Evolutionary conservation across 352 stramenopile species (phyloP), one percentile per base, ranked within the genome.

Genomic region (Globisporangium carolinianum): DNA sequence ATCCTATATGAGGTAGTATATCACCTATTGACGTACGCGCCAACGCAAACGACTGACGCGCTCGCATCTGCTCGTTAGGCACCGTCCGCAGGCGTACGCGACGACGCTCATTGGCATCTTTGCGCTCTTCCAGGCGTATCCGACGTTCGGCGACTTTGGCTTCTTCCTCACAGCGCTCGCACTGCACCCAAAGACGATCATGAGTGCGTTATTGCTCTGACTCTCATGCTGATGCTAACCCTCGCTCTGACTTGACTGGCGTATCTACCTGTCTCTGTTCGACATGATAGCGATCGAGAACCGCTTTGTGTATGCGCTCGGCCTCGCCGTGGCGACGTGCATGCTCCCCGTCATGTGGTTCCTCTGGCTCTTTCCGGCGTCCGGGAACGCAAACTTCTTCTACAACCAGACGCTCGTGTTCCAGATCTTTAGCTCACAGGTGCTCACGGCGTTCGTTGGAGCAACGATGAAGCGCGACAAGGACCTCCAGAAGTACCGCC

Each of bases 391-490:
- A n/a, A 94, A 94, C 58, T 94, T 94, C 62, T 94, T 90, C 57
- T 94, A 92, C 70, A 92, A 91, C 67, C 82, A 92, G 66, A 94
- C 84, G 41, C 67, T 94, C 48, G 80, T 94, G 51, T 94, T 89
- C 57, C 84, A 92, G 63, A 81, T 90, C 56, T 94, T 94, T 60
- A 81, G 79, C 61, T 85, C 79, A 0, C 80, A 90, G 58, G 63
- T 91, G 17, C 76, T 92, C 58, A 83, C 67, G 10, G 82, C 83
- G 53, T 94, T 94, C 42, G 73, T 94, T 9, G 72, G 72, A 9
- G 82, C 80, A 14, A 85, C 76, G 9, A 88, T 94, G 79, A 90
- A 91, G 45, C 78, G 82, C 36, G 84, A 94, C 72, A 94, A 94
- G 62, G 79, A 87, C 32, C 61, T 91, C 37, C 67, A 83, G 38